phyloP scores from a whole-genome alignment of 2,329 filamentous ascomycete species.

The Arthrobotrys conoides region DNA sequence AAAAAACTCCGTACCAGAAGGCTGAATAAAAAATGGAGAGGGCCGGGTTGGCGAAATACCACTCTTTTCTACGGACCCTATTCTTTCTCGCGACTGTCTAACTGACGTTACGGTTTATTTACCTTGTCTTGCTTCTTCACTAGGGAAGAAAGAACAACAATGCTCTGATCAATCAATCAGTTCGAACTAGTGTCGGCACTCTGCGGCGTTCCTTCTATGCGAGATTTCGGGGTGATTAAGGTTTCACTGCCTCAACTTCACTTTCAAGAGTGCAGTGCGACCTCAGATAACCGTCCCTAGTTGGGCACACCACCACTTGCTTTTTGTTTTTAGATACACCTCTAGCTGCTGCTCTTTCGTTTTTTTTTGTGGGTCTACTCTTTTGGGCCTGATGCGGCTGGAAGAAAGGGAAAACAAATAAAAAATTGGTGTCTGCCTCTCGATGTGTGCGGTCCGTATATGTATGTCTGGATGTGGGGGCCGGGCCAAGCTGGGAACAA shows the following conservation, averaged over 20 bases:
- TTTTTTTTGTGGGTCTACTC: conserved; percentile 34
- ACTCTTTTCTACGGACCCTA: conserved; percentile 54
- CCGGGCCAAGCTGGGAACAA: conserved; percentile 46
- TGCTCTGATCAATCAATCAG: neutral
- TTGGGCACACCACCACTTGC: conserved; percentile 49
- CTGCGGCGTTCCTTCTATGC: conserved; percentile 50
- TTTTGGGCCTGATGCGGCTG: conserved; percentile 58
- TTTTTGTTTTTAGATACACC: conserved; percentile 44
- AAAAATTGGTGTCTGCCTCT: conserved; percentile 13
- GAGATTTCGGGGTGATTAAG: conserved; percentile 61
- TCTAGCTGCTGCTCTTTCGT: conserved; percentile 39
- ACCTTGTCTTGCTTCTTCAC: neutral
- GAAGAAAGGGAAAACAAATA: conserved; percentile 16
- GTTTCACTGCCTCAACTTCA: conserved; percentile 56
- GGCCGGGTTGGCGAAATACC: conserved; percentile 46
- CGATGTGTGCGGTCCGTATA: conserved; percentile 4
- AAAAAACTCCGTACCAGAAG: neutral
- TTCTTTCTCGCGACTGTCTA: conserved; percentile 6
- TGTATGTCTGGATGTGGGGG: conserved; percentile 36
- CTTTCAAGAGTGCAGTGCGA: conserved; percentile 52
- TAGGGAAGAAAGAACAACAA: conserved; percentile 9
- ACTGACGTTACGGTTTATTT: conserved; percentile 59
- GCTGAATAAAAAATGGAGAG: conserved; percentile 26
- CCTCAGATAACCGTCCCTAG: conserved; percentile 46
- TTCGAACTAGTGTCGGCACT: conserved; percentile 39